A percentile compares a stretch with the other conserved stretches of the same genome.
Evolutionary conservation across 2,329 filamentous ascomycete genomes (phyloP).

Genomic region (Phyllosticta citribraziliensis): DNA sequence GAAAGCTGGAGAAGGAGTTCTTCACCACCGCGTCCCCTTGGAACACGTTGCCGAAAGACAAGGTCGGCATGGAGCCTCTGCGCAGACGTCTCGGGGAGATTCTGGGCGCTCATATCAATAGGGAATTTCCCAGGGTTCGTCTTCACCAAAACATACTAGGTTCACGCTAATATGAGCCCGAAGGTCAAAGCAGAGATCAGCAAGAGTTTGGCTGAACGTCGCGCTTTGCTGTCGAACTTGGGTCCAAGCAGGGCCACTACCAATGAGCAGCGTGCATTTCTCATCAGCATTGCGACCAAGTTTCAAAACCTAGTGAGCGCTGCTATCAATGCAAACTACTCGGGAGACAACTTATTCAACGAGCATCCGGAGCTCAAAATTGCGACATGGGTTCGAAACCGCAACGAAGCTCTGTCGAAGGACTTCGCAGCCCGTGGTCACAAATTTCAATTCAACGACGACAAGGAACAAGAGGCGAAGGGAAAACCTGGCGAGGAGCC

Average conservation of each 20-base stretch:
- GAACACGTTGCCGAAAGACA: conserved; percentile 26
- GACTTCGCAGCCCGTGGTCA: conserved; percentile 20
- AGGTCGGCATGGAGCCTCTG: conserved; percentile 34
- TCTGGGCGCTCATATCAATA: conserved; percentile 32
- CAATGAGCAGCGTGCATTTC: conserved; percentile 26
- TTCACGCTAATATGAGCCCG: too few species aligned
- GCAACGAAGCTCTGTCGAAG: conserved; percentile 18
- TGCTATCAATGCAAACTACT: conserved; percentile 29
- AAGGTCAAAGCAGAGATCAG: too few species aligned
- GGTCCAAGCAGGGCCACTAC: conserved; percentile 26
- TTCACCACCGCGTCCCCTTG: conserved; percentile 26
- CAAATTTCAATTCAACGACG: too few species aligned
- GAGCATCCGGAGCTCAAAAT: conserved; percentile 21
- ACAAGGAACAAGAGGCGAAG: too few species aligned
- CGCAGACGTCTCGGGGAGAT: conserved; percentile 32
- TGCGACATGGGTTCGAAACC: conserved; percentile 23
- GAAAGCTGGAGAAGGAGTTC: conserved; percentile 26
- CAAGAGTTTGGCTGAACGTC: conserved; percentile 15
- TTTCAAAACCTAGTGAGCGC: conserved; percentile 32
- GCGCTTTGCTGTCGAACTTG: too few species aligned
- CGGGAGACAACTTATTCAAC: conserved; percentile 24
- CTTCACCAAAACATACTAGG: neutral
- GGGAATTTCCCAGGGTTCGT: conserved; percentile 36
- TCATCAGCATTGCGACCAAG: conserved; percentile 29
- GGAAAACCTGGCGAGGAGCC: too few species aligned